Evolutionary conservation across 2,329 filamentous ascomycete species (phyloP), one percentile per base, ranked within the genome.

Genomic region (Colletotrichum lentis): DNA sequence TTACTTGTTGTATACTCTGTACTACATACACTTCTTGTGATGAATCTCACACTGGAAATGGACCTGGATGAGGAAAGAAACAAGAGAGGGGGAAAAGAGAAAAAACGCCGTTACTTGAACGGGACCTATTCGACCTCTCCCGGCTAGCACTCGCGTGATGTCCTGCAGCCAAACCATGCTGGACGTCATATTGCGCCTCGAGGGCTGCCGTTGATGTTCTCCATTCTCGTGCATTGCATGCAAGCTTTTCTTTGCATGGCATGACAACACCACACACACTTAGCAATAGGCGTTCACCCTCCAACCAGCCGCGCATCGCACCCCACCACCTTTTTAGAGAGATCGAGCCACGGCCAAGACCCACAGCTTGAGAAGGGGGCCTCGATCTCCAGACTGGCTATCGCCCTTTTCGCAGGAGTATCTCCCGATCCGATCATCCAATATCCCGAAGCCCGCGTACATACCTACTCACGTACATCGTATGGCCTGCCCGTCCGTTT

Each of bases 151-250:
- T 68, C 55, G 62, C 65, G 62, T 68, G 62, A 68, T 65, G 65
- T 22, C 53, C 41, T 65, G 61, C 65, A 55, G 55, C 61, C 49
- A 55, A 43, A 49, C 62, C 62, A 50, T 50, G 65, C 49, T 16
- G 62, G 50, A 68, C 62, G 65, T 68, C 62, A 68, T 47, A 37
- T 58, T 52, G 62, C 62, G 49, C 62, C 50, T 65, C 55, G 55
- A 65, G 55, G 65, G 39, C 14, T 65, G 65, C 43, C 65, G 55
- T 54, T 47, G 50, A 65, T 39, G 62, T 50, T 44, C 61, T 57
- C 65, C 65, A 56, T 68, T 68, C 24, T 57, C 49, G 50, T 68
- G 65, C 65, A 68, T 68, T 56, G 54, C 55, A 68, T 65, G 62
- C 62, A 60, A 52, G 62, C 47, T 49, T 67, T 64, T 54, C 64